Conservation (phyloP, 129 eudicot species). For the Sambucus nigra region DNA sequence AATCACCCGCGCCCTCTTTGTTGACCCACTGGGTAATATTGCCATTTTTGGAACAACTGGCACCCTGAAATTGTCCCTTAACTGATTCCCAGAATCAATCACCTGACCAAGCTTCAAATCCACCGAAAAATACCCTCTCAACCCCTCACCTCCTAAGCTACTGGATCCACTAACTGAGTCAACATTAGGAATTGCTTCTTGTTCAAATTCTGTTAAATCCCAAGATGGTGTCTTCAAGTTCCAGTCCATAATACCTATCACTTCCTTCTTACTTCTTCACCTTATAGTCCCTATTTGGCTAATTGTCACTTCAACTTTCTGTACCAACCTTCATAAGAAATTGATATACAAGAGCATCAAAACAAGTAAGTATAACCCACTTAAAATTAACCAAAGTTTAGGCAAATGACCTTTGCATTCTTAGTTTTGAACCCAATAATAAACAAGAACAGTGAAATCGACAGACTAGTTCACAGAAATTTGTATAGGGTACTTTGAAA, state of each 20-base stretch:
- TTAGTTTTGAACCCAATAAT: background rate
- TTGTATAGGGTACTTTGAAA: conserved; percentile 15
- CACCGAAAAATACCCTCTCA: conserved; percentile 34
- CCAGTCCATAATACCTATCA: conserved; percentile 38
- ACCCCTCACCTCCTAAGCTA: conserved; percentile 27
- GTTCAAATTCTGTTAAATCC: conserved; percentile 42
- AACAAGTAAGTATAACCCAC: conserved; percentile 1
- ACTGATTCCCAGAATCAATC: conserved; percentile 24
- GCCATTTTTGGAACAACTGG: conserved; percentile 27
- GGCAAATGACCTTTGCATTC: background rate
- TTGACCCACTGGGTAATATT: conserved; percentile 37
- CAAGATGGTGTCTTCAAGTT: conserved; percentile 48
- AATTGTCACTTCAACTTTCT: conserved; percentile 2
- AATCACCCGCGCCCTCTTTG: conserved; percentile 41
- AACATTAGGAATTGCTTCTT: conserved; percentile 37
- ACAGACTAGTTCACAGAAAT: conserved; percentile 5
- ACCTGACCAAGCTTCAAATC: conserved; percentile 62
- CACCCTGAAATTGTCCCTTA: conserved; percentile 15
- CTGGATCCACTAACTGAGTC: conserved; percentile 33
- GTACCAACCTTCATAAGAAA: conserved; percentile 8
- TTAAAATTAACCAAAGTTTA: conserved; percentile 12
- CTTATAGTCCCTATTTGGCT: background rate
- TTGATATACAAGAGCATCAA: background rate
- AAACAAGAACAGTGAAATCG: background rate
- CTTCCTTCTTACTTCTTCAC: conserved; percentile 13